Percentiles rank a stretch among this genome's conserved stretches.
These are phyloP conservation scores for Globisporangium camurandrum DNA, from an alignment of 352 stramenopile genomes.

Conservation along the genomic window DNA sequence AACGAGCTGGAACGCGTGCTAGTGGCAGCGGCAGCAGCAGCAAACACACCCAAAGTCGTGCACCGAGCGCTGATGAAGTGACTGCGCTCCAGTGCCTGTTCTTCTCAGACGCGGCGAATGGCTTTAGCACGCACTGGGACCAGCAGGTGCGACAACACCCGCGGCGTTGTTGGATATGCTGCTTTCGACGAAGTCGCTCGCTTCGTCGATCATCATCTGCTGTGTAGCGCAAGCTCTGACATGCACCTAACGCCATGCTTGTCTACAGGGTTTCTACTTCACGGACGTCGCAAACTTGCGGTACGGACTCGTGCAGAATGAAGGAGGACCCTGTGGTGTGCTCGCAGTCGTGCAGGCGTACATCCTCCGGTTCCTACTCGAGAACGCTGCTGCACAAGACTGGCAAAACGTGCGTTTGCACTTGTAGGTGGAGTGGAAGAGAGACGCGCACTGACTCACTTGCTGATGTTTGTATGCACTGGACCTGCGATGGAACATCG, in stretches of 20 bases:
- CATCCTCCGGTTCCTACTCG: constrained; percentile 73
- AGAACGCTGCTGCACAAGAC: constrained; percentile 21
- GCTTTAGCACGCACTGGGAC: constrained; percentile 63
- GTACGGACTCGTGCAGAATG: constrained; percentile 90
- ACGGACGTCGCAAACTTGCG: constrained; percentile 34
- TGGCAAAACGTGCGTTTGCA: constrained; percentile 59
- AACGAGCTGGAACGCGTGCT: too few relatives aligned
- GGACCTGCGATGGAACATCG: constrained; percentile 9
- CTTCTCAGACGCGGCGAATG: constrained; percentile 44
- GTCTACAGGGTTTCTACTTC: constrained; percentile 58
- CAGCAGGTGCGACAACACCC: constrained; percentile 29
- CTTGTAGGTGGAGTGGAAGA: not conserved
- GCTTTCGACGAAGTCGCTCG: too few relatives aligned
- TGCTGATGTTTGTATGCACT: not conserved
- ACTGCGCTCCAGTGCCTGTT: constrained; percentile 45
- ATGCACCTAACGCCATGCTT: too few relatives aligned
- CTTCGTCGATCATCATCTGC: not conserved
- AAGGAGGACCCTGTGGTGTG: constrained; percentile 93
- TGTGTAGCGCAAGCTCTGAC: too few relatives aligned
- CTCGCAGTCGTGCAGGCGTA: constrained; percentile 92
- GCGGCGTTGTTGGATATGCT: too few relatives aligned
- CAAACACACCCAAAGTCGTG: constrained; percentile 6
- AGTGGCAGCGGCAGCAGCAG: not conserved
- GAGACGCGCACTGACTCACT: too few relatives aligned
- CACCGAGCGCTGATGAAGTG: constrained; percentile 31